Evolutionary conservation across 2,329 filamentous ascomycete species (phyloP), one percentile per base, ranked within the genome.

Genomic region (Paraconiothyrium brasiliense): DNA sequence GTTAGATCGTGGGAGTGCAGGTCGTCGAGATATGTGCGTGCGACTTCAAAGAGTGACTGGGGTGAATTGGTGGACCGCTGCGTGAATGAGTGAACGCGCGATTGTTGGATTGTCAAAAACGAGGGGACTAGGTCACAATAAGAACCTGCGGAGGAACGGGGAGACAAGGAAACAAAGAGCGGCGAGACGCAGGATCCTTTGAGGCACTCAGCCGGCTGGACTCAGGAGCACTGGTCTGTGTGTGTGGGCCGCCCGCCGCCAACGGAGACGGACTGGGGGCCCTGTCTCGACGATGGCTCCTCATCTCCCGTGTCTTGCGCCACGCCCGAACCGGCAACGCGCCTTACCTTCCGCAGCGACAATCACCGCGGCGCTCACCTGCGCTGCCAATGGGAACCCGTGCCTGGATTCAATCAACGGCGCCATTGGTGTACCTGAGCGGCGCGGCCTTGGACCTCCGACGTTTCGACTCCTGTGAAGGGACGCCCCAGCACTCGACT

Each of bases 1-100:
- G 41, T 57, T 30, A 48, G 47, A 22, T 57, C 34, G 55, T 57
- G 22, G 54, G 27, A 30, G 43, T 24, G 16, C 44, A 41, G 39
- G 50, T 70, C 66, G 71, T 71, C 54, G 24, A 41, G 32, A 32
- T 10, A 30, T 54, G 35, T 57, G 55, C 44, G 55, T 65, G 39
- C 60, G 68, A 70, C 67, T 57, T 35, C 8, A 57, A 57, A 27
- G 55, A 57, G 55, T 50, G 55, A 57, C 44, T 56, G 51, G 34
- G 54, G 41, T 67, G 60, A 66, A 61, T 61, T 70, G 64, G 61
- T 69, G 71, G 67, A 69, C 20, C 43, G 43, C 62, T 66, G 74
- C 75, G 74, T 78, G 67, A 78, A 77, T 60, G 75, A 78, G 74
- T 78, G 75, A 76, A 78, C 75, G 75, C 75, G 74, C 67, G 72